Percentiles rank a stretch among this genome's conserved stretches.
phyloP scores from a whole-genome alignment of 2,329 filamentous ascomycete genomes.

The Diaporthe eres region DNA sequence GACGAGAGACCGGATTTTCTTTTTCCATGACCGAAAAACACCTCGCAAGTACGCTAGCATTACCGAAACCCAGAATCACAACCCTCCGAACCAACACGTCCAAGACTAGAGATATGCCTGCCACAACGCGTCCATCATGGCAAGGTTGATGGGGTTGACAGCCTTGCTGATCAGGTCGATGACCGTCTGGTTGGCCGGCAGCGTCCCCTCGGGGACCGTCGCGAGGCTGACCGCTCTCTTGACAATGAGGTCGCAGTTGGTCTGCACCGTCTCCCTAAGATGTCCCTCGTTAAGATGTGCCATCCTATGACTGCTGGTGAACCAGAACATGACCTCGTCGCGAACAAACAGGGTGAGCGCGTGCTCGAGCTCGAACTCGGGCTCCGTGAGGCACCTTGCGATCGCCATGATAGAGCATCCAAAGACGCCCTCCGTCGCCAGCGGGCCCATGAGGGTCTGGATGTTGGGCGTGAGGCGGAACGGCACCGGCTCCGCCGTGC shows the following conservation, averaged over 20 bases:
- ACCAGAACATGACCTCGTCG: conserved; percentile 99
- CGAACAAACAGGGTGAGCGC: conserved; percentile 94
- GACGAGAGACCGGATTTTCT: background rate
- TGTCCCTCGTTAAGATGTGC: conserved; percentile 72
- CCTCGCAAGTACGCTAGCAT: background rate
- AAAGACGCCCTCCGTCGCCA: conserved; percentile 97
- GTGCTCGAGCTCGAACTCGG: conserved; percentile 91
- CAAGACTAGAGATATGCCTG: conserved; percentile 87
- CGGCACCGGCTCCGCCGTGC: conserved; percentile 91
- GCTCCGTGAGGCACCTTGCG: conserved; percentile 91
- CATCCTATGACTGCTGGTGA: conserved; percentile 81
- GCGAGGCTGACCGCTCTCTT: conserved; percentile 91
- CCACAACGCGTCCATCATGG: conserved; percentile 92
- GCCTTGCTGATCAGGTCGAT: conserved; percentile 95
- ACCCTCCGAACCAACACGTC: background rate
- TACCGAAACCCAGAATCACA: conserved; percentile 7
- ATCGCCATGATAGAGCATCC: conserved; percentile 97
- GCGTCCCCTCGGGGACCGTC: conserved; percentile 80
- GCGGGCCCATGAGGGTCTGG: conserved; percentile 94
- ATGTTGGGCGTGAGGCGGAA: conserved; percentile 98
- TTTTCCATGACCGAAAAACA: conserved; percentile 23
- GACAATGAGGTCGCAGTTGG: conserved; percentile 90
- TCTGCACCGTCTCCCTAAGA: conserved; percentile 74
- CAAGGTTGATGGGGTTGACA: conserved; percentile 91
- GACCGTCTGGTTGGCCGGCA: conserved; percentile 97